Evolutionary conservation across 345 rosid genomes (phyloP), one percentile per base, ranked within the genome.

Genomic region (Eutrema heterophyllum): DNA sequence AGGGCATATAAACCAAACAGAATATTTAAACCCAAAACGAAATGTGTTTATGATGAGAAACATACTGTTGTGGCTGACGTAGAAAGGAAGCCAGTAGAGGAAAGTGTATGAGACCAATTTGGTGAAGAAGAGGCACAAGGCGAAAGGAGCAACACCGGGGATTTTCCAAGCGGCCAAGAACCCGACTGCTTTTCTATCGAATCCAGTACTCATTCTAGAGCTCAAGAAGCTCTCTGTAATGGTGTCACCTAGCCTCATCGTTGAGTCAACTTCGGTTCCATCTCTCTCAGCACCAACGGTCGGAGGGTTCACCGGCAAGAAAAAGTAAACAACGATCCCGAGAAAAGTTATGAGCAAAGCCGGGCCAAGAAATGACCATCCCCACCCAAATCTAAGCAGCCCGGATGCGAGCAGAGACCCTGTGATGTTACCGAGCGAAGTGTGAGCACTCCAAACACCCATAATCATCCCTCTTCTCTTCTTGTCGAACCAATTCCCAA

Each of bases 391-490:
- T 57, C 77, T 87, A 83, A 95, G 79, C 56, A 88, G 50, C 5
- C 85, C 86, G 5, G 97, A 70, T 21, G 93, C 99, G 24, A 95
- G 79, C 64, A 95, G 78, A 43, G 97, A 89, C 38, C 99, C 97
- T 14, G 79, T 77, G 64, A 95, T 92, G 81, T 92, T 95, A 69
- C 99, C 99, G 1, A 92, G 50, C 8, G 97, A 95, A 13, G 97
- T 95, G 56, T 95, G 97, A 68, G 99, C 97, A 85, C 91, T 95
- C 97, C 99, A 92, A 59, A 92, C 87, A 35, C 99, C 99, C 97
- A 89, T 89, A 38, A 92, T 85, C 65, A 95, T 74, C 24, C 99
- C 99, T 83, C 99, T 88, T 73, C 90, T 95, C 61, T 78, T 88
- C 86, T 89, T 95, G 44, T 95, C 91, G 54, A 86, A 95, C 99